Evolutionary conservation across 106 monocot species (phyloP).

Genomic region (Apostasia shenzhenica): DNA sequence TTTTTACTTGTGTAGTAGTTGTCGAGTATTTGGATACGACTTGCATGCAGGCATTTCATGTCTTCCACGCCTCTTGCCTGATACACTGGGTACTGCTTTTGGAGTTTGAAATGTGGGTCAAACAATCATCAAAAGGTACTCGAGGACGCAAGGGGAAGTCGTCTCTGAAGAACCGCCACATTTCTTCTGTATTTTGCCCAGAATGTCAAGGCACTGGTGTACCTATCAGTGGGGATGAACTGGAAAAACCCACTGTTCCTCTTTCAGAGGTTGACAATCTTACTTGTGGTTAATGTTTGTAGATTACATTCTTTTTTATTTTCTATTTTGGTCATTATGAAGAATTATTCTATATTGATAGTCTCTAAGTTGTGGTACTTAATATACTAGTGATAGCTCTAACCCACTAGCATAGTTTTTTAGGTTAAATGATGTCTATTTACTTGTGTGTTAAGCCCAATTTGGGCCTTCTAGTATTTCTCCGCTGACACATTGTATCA

Average conservation of each 20-base stretch:
- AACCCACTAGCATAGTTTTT: too few species aligned
- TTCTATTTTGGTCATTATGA: background rate
- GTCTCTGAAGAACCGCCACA: slow-evolving; percentile 11
- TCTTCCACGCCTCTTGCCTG: slow-evolving; percentile 86
- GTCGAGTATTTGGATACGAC: background rate
- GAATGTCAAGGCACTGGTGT: slow-evolving; percentile 87
- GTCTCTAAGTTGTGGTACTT: too few species aligned
- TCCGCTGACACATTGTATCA: too few species aligned
- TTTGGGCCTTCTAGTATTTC: too few species aligned
- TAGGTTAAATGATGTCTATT: too few species aligned
- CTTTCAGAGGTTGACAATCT: slow-evolving; percentile 48
- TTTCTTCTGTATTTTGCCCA: slow-evolving; percentile 70
- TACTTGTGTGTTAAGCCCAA: too few species aligned
- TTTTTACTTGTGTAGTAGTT: background rate
- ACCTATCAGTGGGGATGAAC: slow-evolving; percentile 33
- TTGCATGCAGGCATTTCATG: slow-evolving; percentile 79
- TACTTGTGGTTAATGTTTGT: background rate
- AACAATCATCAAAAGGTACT: slow-evolving; percentile 21
- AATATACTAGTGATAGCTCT: too few species aligned
- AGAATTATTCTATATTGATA: background rate
- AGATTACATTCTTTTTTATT: background rate
- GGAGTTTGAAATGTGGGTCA: slow-evolving; percentile 50
- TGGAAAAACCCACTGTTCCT: slow-evolving; percentile 53
- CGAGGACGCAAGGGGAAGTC: slow-evolving; percentile 50
- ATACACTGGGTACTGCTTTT: slow-evolving; percentile 87